Conservation (phyloP, 192 early-diverging fungal species). For the Diversispora eburnea region DNA sequence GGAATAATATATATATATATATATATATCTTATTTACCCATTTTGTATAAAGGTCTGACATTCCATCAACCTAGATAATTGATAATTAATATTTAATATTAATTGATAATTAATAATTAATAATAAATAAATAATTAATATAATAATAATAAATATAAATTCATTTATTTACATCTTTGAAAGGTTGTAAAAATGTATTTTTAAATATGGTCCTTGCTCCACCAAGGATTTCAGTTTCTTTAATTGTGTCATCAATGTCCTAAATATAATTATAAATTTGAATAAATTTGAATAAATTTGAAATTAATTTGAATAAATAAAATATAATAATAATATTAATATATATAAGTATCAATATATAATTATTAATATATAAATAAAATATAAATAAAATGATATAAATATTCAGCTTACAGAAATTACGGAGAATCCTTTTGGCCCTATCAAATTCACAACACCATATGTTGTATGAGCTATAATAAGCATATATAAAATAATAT, state of each 20-base stretch:
- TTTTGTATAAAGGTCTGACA: slow-evolving; percentile 61
- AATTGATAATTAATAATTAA: not conserved
- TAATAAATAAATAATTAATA: not conserved
- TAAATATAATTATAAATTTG: not conserved
- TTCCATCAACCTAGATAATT: slow-evolving; percentile 55
- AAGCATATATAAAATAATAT: too few relatives aligned
- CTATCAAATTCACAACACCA: too few relatives aligned
- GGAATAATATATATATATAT: too few relatives aligned
- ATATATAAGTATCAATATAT: too few relatives aligned
- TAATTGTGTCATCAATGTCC: slow-evolving; percentile 92
- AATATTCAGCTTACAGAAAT: too few relatives aligned
- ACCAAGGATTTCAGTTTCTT: slow-evolving; percentile 67
- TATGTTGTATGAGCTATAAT: too few relatives aligned
- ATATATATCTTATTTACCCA: slow-evolving; percentile 30
- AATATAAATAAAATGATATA: too few relatives aligned
- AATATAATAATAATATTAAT: too few relatives aligned
- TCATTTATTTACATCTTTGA: not conserved
- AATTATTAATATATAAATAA: too few relatives aligned
- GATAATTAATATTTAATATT: not conserved
- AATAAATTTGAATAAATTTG: too few relatives aligned
- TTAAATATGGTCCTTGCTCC: slow-evolving; percentile 63
- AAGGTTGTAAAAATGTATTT: slow-evolving; percentile 49
- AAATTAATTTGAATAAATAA: too few relatives aligned
- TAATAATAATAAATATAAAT: not conserved
- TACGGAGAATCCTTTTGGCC: too few relatives aligned